Conservation (phyloP, 192 early-diverging fungal genomes). For the Spinellus fusiger region DNA sequence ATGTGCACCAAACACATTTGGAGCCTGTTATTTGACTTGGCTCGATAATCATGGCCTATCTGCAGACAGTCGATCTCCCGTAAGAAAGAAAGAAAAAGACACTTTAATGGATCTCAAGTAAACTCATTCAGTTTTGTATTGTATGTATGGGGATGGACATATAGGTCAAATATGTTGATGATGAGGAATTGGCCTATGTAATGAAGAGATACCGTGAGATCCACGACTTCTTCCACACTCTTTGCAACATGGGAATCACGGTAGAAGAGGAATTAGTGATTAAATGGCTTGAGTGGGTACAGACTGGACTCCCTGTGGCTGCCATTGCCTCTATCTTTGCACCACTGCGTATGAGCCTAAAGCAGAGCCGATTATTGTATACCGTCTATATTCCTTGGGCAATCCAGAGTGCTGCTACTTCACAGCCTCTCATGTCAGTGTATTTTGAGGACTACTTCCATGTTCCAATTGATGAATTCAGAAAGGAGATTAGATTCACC, state of each 20-base stretch:
- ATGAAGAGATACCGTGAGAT: conserved; percentile 90
- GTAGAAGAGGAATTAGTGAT: conserved; percentile 90
- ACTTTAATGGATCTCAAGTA: no score
- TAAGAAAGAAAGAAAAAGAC: conserved; percentile 21
- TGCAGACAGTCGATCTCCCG: conserved; percentile 73
- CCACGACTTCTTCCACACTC: conserved; percentile 91
- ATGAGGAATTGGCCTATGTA: conserved; percentile 89
- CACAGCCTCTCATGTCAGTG: conserved; percentile 80
- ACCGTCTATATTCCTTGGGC: conserved; percentile 87
- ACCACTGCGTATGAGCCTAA: conserved; percentile 57
- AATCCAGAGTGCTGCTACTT: conserved; percentile 68
- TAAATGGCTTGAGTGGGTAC: conserved; percentile 92
- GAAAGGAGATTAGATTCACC: conserved; percentile 68
- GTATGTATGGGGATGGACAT: neutral
- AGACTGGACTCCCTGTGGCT: conserved; percentile 87
- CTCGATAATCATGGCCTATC: conserved; percentile 73
- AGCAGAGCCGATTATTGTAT: conserved; percentile 61
- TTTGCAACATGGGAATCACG: conserved; percentile 74
- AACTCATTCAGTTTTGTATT: no score
- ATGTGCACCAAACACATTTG: conserved; percentile 75
- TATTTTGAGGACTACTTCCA: conserved; percentile 84
- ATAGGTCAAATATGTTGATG: conserved; percentile 82
- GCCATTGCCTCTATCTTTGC: conserved; percentile 79
- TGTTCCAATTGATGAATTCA: conserved; percentile 57
- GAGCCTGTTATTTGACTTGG: conserved; percentile 77